A percentile compares a stretch with the other conserved stretches of the same genome.
phyloP scores from a whole-genome alignment of 2,329 filamentous ascomycete genomes.

The Calonectria honghensis region DNA sequence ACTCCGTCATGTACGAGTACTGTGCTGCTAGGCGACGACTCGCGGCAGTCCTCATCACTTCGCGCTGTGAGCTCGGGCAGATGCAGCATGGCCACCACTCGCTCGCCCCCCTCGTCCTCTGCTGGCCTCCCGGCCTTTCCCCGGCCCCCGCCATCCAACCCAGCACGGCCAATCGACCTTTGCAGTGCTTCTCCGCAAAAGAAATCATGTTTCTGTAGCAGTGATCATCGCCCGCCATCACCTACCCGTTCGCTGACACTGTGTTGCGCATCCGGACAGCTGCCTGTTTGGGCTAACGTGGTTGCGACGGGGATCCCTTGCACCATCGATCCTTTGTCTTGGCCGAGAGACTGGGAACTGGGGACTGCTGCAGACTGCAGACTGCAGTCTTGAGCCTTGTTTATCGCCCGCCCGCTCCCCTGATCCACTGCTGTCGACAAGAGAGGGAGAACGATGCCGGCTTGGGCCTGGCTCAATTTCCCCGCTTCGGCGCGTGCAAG shows the following conservation, averaged over 20 bases:
- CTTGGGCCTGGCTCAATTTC: constrained; percentile 48
- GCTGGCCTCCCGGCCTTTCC: constrained; percentile 11
- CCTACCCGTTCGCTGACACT: constrained; percentile 44
- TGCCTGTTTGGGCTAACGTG: constrained; percentile 53
- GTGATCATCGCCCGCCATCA: constrained; percentile 34
- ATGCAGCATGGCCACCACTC: constrained; percentile 29
- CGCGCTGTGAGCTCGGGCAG: constrained; percentile 21
- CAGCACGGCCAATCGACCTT: constrained; percentile 43
- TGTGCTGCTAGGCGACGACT: constrained; percentile 26
- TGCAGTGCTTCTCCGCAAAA: constrained; percentile 22
- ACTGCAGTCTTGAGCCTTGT: constrained; percentile 23
- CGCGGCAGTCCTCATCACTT: constrained; percentile 30
- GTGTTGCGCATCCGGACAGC: constrained; percentile 50
- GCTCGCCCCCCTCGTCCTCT: constrained; percentile 17
- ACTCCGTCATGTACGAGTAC: constrained; percentile 22
- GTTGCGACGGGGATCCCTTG: constrained; percentile 40
- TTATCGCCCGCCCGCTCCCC: constrained; percentile 28
- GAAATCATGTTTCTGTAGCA: constrained; percentile 36
- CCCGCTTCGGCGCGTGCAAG: constrained; percentile 49
- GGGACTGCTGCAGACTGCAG: constrained; percentile 28
- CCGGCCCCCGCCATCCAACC: constrained; percentile 43
- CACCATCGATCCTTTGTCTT: constrained; percentile 42
- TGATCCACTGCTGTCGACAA: constrained; percentile 40
- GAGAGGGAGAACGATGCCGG: constrained; percentile 40
- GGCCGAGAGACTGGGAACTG: constrained; percentile 34